phyloP scores from a whole-genome alignment of 2,329 filamentous ascomycete species.

The Hypoxylon rubiginosum region DNA sequence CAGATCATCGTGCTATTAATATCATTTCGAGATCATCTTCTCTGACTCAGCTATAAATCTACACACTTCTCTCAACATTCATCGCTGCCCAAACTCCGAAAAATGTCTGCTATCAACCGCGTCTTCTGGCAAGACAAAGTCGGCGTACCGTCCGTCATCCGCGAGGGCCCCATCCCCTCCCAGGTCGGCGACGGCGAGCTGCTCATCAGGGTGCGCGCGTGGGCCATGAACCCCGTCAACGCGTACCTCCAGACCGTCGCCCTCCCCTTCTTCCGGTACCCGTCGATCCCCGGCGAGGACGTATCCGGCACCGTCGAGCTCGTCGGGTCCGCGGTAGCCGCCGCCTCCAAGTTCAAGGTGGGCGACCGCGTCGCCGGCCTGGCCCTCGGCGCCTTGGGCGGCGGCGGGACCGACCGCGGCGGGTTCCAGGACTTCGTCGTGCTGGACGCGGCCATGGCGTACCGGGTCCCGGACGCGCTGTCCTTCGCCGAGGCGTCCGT shows the following conservation, averaged over 20 bases:
- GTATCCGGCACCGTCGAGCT: slow-evolving; percentile 25
- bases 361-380: slow-evolving; percentile 26
- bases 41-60: neutral
- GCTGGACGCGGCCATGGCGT: neutral
- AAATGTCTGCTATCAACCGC: slow-evolving; percentile 31
- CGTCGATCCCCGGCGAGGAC: slow-evolving; percentile 23
- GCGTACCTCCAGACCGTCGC: slow-evolving; percentile 11
- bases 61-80: neutral
- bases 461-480: slow-evolving; percentile 17
- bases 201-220: slow-evolving; percentile 27
- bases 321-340: slow-evolving; percentile 6
- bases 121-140: slow-evolving; percentile 31
- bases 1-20: neutral
- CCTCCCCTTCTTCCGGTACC: slow-evolving; percentile 20
- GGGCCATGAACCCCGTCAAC: slow-evolving; percentile 33
- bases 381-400: neutral
- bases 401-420: neutral
- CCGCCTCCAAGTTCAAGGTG: slow-evolving; percentile 10
- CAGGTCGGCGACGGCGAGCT: slow-evolving; percentile 8
- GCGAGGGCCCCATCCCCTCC: slow-evolving; percentile 8
- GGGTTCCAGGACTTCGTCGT: slow-evolving; percentile 30
- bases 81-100: neutral
- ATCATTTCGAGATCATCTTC: neutral
- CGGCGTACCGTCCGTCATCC: slow-evolving; percentile 16
- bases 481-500: slow-evolving; percentile 20